Percentiles rank a stretch among this genome's conserved stretches.
phyloP scores from a whole-genome alignment of 257 asterid genomes.

The Dorcoceras hygrometricum region DNA sequence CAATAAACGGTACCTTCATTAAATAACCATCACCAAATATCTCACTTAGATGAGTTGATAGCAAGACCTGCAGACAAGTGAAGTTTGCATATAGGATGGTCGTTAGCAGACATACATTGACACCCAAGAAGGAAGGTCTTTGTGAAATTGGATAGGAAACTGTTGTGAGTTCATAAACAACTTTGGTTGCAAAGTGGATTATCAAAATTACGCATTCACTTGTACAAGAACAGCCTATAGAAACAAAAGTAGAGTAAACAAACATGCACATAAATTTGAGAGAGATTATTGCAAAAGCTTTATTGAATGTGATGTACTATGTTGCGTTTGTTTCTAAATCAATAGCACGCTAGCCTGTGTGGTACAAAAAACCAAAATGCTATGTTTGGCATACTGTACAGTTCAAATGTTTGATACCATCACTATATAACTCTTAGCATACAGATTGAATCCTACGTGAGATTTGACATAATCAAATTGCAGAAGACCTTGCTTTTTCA shows the following conservation, averaged over 20 bases:
- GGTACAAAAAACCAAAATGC: too few species aligned
- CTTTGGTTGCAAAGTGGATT: neutral
- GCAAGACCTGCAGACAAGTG: slow-evolving; percentile 62
- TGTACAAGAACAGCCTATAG: slow-evolving; percentile 6
- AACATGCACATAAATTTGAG: slow-evolving; percentile 12
- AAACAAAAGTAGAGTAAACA: slow-evolving; percentile 1
- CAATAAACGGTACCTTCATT: slow-evolving; percentile 52
- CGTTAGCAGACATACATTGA: neutral
- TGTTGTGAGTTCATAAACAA: neutral
- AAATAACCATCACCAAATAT: slow-evolving; percentile 69
- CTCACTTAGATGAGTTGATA: slow-evolving; percentile 93
- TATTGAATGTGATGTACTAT: neutral
- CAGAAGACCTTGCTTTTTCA: slow-evolving; percentile 4
- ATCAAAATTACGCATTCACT: slow-evolving; percentile 12
- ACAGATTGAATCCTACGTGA: neutral
- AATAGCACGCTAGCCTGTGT: too few species aligned
- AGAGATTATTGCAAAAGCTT: slow-evolving; percentile 13
- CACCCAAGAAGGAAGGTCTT: neutral
- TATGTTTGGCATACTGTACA: too few species aligned
- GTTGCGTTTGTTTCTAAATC: too few species aligned
- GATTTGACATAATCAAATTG: neutral
- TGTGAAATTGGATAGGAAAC: slow-evolving; percentile 6
- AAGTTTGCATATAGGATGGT: slow-evolving; percentile 17
- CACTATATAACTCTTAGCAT: too few species aligned
- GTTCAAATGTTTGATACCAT: too few species aligned